These are phyloP conservation scores for Stachybotrys chlorohalonatus DNA, from an alignment of 2,329 filamentous ascomycete species.

Conservation along the genomic window DNA sequence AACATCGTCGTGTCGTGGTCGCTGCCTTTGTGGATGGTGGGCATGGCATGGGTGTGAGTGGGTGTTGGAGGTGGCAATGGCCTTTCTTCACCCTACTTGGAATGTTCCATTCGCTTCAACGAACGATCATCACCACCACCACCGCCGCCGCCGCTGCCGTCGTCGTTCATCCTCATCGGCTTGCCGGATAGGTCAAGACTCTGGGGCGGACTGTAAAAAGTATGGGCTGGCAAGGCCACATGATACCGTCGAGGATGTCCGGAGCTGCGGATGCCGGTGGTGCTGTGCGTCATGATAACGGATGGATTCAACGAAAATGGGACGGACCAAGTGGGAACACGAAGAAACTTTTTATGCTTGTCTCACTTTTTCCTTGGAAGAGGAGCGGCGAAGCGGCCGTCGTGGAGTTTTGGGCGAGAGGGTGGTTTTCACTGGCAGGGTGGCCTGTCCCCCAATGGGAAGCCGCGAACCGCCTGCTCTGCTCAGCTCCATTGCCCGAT, in stretches of 20 bases:
- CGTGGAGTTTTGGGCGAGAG: not conserved
- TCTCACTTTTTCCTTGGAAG: constrained; percentile 12
- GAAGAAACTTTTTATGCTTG: constrained; percentile 9
- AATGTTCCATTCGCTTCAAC: not conserved
- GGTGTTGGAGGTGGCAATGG: too few species aligned
- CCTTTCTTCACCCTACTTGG: not conserved
- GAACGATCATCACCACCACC: not conserved
- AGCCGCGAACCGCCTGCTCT: not conserved
- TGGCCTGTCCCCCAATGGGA: not conserved
- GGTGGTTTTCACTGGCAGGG: not conserved
- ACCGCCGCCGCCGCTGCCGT: not conserved
- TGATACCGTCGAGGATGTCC: constrained; percentile 6
- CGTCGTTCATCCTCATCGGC: not conserved
- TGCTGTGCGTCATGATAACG: not conserved
- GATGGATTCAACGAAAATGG: not conserved
- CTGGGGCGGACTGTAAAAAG: not conserved
- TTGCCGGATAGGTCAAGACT: not conserved
- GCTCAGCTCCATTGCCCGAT: not conserved
- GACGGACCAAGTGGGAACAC: constrained; percentile 4
- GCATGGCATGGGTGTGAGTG: not conserved
- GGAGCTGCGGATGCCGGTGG: constrained; percentile 6
- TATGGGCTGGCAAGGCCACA: constrained; percentile 3
- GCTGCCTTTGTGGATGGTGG: not conserved
- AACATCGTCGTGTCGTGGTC: not conserved
- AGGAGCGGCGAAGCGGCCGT: not conserved